Conservation (phyloP, 148 eudicot genomes). For the Chenopodium formosanum region DNA sequence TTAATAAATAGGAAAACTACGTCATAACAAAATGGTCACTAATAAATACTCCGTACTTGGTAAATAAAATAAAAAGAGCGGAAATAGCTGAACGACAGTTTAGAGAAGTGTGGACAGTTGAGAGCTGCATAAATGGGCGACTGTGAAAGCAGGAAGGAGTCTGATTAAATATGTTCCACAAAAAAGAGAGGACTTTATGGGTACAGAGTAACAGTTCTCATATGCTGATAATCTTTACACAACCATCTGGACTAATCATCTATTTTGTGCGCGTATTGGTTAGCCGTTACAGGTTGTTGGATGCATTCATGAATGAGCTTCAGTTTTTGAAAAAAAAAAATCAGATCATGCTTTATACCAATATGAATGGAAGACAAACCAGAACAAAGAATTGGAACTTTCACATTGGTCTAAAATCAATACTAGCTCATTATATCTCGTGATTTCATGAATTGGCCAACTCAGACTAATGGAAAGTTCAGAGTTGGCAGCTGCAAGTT, state of each 20-base stretch:
- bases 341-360: conserved; percentile 3
- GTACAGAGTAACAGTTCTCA: not conserved
- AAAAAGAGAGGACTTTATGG: not conserved
- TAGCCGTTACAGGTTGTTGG: conserved; percentile 30
- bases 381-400: not conserved
- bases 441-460: too few relatives aligned
- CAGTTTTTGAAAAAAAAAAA: not conserved
- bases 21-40: too few relatives aligned
- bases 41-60: too few relatives aligned
- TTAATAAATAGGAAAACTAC: too few relatives aligned
- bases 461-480: too few relatives aligned
- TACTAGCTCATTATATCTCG: too few relatives aligned
- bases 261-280: not conserved
- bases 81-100: not conserved
- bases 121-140: not conserved
- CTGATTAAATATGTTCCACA: not conserved
- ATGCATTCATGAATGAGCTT: conserved; percentile 23
- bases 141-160: not conserved
- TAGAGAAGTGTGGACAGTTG: not conserved
- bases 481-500: too few relatives aligned
- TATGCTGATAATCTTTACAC: not conserved
- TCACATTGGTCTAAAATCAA: not conserved
- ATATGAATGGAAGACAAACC: not conserved
- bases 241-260: not conserved
- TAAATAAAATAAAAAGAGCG: too few relatives aligned